Evolutionary conservation across 768 basidiomycete species (phyloP).

Genomic region (Rhodotorula taiwanensis): DNA sequence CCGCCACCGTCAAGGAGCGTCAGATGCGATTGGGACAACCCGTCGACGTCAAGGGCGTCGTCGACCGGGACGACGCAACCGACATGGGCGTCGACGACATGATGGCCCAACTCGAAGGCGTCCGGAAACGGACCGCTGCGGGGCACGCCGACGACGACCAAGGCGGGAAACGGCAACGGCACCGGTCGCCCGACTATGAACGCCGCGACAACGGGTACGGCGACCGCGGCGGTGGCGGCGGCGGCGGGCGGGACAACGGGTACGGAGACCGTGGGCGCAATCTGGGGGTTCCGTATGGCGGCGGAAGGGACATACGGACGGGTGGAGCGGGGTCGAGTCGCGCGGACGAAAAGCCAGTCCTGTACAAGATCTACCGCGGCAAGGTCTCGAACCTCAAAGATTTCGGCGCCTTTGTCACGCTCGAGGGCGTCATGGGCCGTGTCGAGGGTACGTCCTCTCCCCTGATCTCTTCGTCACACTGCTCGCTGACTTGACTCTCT

Average conservation of each 20-base stretch:
- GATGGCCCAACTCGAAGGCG: slow-evolving; percentile 65
- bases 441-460: slow-evolving; percentile 67
- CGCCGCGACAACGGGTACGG: slow-evolving; percentile 40
- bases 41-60: slow-evolving; percentile 26
- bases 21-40: slow-evolving; percentile 22
- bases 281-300: background rate
- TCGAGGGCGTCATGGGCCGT: slow-evolving; percentile 79
- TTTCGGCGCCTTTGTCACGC: slow-evolving; percentile 86
- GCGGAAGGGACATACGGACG: slow-evolving; percentile 42
- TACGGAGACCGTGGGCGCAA: slow-evolving; percentile 48
- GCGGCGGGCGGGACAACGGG: slow-evolving; percentile 33
- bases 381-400: slow-evolving; percentile 79
- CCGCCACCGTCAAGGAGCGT: slow-evolving; percentile 37
- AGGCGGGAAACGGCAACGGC: slow-evolving; percentile 46
- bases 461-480: slow-evolving; percentile 2
- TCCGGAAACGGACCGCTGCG: slow-evolving; percentile 56
- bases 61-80: slow-evolving; percentile 17
- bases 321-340: slow-evolving; percentile 40
- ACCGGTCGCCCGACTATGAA: slow-evolving; percentile 42
- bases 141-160: slow-evolving; percentile 42
- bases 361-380: slow-evolving; percentile 93
- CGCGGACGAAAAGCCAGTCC: slow-evolving; percentile 72
- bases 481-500: slow-evolving; percentile 2
- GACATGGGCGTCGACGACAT: slow-evolving; percentile 76
- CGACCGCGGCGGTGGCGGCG: slow-evolving; percentile 10